A percentile compares a stretch with the other conserved stretches of the same genome.
Evolutionary conservation across 768 basidiomycete genomes (phyloP).

Genomic region (Amanita subjunquillea): DNA sequence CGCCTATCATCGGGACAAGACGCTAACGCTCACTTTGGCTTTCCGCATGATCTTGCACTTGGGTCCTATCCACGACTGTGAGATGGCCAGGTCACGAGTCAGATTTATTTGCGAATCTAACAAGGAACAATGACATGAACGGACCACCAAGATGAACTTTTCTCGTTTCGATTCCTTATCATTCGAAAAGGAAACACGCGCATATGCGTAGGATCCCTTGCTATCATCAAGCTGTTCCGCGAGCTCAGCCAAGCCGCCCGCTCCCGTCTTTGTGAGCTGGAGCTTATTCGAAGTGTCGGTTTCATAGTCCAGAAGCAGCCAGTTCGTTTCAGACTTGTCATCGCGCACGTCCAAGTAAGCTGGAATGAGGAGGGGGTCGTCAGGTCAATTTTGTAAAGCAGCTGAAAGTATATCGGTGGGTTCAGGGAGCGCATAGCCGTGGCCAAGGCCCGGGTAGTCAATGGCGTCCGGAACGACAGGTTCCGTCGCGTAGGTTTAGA

Average conservation of each 20-base stretch:
- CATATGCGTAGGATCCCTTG: conserved; percentile 80
- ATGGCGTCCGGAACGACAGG: background rate
- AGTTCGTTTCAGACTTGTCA: conserved; percentile 82
- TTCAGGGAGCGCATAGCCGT: background rate
- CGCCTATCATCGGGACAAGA: conserved; percentile 8
- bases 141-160: conserved; percentile 75
- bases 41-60: conserved; percentile 85
- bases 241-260: conserved; percentile 73
- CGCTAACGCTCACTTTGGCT: conserved; percentile 57
- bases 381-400: conserved; percentile 11
- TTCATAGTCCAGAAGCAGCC: conserved; percentile 88
- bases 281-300: conserved; percentile 77
- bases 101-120: conserved; percentile 14
- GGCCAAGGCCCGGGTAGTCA: background rate
- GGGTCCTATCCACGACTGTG: conserved; percentile 68
- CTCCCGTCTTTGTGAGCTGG: conserved; percentile 65
- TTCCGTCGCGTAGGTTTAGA: background rate
- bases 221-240: conserved; percentile 56
- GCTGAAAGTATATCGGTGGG: background rate
- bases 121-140: conserved; percentile 12
- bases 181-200: conserved; percentile 73
- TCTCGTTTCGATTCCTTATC: conserved; percentile 81
- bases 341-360: conserved; percentile 84
- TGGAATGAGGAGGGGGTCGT: conserved; percentile 20
- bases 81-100: conserved; percentile 10